Base-by-base conservation (phyloP, 495 filamentous ascomycete genomes). In the Staphylotrichum tortipilum region DNA sequence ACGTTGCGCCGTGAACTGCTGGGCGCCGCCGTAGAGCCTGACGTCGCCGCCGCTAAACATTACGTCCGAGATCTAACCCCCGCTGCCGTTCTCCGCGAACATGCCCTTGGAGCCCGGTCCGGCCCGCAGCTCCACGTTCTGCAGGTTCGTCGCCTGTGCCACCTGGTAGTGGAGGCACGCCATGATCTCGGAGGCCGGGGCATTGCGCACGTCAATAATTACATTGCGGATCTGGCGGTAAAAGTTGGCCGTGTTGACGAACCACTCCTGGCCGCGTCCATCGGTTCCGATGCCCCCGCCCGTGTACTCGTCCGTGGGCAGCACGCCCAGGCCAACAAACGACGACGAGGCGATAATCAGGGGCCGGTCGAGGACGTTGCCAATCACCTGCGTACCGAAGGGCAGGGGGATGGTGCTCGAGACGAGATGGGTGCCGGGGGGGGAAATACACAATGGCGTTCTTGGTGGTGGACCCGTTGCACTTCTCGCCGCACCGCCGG, bases 191-290 rank as follows among this genome's bases (percentile, higher is more conserved):
- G 18, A 17, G 11, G 19, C 4, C 11, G 5, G 17, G 36, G 7
- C 31, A 12, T 10, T 55, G 61, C 1, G 81, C 40, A 88, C 66
- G 62, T 97, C 90, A 62, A 97, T 81, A 49, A 86, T 73, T 53
- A 97, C 82, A 69, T 97, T 95, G 58, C 90, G 84, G 54, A 97
- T 74, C 56, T 91, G 84, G 22, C 91, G 88, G 75, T 86, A 95
- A 74, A 95, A 97, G 69, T 95, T 94, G 78, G 94, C 94, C 67
- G 23, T 82, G 63, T 92, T 90, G 56, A 83, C 54, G 34, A 65
- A 69, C 40, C 55, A 78, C 10, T 54, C n/a, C n/a, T n/a, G n/a
- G n/a, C n/a, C n/a, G n/a, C n/a, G n/a, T n/a, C n/a, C n/a, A n/a
- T n/a, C 24, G 68, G 68, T 28, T 70, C 84, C 84, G 47, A 85